These are phyloP conservation scores for Candida ficus DNA, from an alignment of 805 yeast species.

Conservation along the genomic window DNA sequence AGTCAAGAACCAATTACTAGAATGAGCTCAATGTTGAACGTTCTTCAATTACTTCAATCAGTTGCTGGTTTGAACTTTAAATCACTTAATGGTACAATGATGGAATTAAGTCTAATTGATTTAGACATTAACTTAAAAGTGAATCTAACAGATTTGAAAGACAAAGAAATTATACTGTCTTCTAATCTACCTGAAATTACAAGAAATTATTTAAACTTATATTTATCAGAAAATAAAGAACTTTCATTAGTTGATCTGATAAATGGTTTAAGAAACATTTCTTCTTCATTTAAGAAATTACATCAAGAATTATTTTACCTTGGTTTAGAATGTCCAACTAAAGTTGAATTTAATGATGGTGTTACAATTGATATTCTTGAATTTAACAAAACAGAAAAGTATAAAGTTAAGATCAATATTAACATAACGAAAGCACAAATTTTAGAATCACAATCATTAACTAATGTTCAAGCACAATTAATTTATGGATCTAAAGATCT, in stretches of 20 bases:
- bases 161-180: conserved; percentile 7
- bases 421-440: conserved; percentile 11
- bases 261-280: conserved; percentile 4
- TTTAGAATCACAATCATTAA: conserved; percentile 1
- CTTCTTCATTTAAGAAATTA: conserved; percentile 4
- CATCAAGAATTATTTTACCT: conserved; percentile 17
- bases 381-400: conserved; percentile 14
- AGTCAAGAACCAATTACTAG: conserved; percentile 19
- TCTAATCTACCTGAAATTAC: conserved; percentile 6
- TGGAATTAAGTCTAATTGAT: conserved; percentile 6
- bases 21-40: conserved; percentile 7
- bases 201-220: conserved; percentile 9
- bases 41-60: conserved; percentile 11
- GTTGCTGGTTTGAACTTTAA: conserved; percentile 13
- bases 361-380: conserved; percentile 13
- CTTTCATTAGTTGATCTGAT: conserved; percentile 5
- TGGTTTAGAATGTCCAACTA: conserved; percentile 13
- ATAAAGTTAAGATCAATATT: conserved; percentile 14
- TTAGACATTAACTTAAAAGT: conserved; percentile 9
- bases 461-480: conserved; percentile 3
- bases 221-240: not conserved
- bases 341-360: conserved; percentile 4
- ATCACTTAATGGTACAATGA: conserved; percentile 7
- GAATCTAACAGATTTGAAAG: conserved; percentile 7
- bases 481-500: conserved; percentile 15